These are phyloP conservation scores for Pleurotus djamor DNA, from an alignment of 768 basidiomycete genomes.

Conservation along the genomic window DNA sequence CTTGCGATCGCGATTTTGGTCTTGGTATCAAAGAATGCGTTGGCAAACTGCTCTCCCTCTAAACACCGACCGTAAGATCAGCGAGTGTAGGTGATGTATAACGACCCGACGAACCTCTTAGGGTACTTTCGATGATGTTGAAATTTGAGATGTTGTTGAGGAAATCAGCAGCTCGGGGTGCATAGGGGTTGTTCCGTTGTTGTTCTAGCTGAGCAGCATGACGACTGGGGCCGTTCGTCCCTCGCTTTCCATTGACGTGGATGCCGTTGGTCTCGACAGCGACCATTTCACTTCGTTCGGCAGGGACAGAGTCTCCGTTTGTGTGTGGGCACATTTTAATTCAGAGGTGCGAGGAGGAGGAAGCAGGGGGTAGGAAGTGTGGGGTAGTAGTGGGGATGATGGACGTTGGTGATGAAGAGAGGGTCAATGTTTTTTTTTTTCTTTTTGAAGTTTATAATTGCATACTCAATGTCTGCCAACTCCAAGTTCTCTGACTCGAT, in stretches of 20 bases:
- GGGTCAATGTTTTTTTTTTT: neutral
- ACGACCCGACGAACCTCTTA: conserved; percentile 62
- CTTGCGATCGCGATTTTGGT: conserved; percentile 99
- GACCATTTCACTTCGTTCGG: conserved; percentile 66
- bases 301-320: conserved; percentile 45
- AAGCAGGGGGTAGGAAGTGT: neutral
- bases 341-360: neutral
- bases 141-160: conserved; percentile 91
- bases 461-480: neutral
- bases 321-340: conserved; percentile 62
- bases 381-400: neutral
- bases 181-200: conserved; percentile 74
- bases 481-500: neutral
- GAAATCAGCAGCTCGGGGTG: conserved; percentile 89
- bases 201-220: conserved; percentile 27
- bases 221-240: conserved; percentile 34
- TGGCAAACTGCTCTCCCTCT: conserved; percentile 99
- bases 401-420: neutral
- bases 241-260: conserved; percentile 41
- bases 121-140: conserved; percentile 95
- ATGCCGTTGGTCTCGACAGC: conserved; percentile 52
- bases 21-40: conserved; percentile 99
- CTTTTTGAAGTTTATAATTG: neutral
- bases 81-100: neutral
- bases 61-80: conserved; percentile 7